Percentiles rank a stretch among this genome's conserved stretches.
Conservation (phyloP, 1,139 yeast species). For the Yueomyces sp. region DNA sequence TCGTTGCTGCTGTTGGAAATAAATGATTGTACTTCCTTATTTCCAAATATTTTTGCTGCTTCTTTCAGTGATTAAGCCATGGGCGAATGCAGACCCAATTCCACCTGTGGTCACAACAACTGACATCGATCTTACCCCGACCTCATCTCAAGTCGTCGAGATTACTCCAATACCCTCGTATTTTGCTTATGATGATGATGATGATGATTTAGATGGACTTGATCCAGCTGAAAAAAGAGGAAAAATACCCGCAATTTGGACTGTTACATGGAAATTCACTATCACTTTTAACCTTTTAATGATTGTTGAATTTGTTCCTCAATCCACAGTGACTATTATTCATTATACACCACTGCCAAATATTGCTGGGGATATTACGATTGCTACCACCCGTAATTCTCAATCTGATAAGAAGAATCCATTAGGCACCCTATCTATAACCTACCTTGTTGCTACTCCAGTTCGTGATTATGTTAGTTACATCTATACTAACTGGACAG, state of each 20-base stretch:
- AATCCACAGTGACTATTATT: background rate
- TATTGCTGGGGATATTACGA: background rate
- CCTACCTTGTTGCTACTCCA: background rate
- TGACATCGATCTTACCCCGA: too few relatives aligned
- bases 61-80: too few relatives aligned
- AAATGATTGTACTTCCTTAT: too few relatives aligned
- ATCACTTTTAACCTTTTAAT: background rate
- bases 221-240: background rate
- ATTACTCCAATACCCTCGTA: background rate
- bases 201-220: background rate
- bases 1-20: too few relatives aligned
- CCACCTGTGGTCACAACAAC: too few relatives aligned
- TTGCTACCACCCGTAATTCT: background rate
- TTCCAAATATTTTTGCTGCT: too few relatives aligned
- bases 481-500: background rate
- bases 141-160: background rate
- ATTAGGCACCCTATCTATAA: background rate
- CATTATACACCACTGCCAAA: background rate
- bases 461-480: background rate
- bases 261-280: background rate
- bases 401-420: background rate
- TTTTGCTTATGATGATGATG: background rate
- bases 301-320: background rate
- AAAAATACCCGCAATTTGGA: background rate
- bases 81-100: too few relatives aligned